These are phyloP conservation scores for Cucurbita maxima DNA, from an alignment of 306 rosid genomes.

Conservation along the genomic window DNA sequence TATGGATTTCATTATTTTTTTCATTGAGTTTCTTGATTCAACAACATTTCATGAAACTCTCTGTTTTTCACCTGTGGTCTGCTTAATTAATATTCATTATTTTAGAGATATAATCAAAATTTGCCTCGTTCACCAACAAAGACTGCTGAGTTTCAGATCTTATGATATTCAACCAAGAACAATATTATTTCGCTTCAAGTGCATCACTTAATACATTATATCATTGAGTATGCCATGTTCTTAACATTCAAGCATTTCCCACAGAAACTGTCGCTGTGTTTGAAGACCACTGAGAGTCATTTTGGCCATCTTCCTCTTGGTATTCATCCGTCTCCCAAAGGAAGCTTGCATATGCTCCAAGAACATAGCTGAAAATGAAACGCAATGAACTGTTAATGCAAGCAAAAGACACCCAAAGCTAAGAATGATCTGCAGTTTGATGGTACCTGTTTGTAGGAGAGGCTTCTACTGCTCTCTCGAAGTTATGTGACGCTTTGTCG, in stretches of 20 bases:
- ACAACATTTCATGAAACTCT: conserved; percentile 9
- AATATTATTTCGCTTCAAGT: background rate
- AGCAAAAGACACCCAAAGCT: background rate
- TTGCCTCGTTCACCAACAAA: background rate
- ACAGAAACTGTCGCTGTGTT: background rate
- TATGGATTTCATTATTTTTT: conserved; percentile 18
- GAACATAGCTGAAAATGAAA: conserved; percentile 45
- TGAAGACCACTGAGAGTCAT: background rate
- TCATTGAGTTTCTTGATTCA: conserved; percentile 13
- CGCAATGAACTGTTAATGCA: background rate
- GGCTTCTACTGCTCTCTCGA: conserved; percentile 53
- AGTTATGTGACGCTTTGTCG: conserved; percentile 28
- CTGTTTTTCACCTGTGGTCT: conserved; percentile 17
- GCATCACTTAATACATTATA: background rate
- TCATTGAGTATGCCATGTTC: background rate
- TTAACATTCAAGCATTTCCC: background rate
- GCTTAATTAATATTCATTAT: conserved; percentile 3
- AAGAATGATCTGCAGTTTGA: background rate
- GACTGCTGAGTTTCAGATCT: background rate
- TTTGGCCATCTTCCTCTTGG: conserved; percentile 25
- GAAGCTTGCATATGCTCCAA: conserved; percentile 65
- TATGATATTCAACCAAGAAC: background rate
- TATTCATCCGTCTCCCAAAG: conserved; percentile 61
- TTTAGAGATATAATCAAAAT: background rate
- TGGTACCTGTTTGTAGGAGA: conserved; percentile 44